Evolutionary conservation across 2,329 filamentous ascomycete genomes (phyloP), one percentile per base, ranked within the genome.

Genomic region (Microdochium nivale): DNA sequence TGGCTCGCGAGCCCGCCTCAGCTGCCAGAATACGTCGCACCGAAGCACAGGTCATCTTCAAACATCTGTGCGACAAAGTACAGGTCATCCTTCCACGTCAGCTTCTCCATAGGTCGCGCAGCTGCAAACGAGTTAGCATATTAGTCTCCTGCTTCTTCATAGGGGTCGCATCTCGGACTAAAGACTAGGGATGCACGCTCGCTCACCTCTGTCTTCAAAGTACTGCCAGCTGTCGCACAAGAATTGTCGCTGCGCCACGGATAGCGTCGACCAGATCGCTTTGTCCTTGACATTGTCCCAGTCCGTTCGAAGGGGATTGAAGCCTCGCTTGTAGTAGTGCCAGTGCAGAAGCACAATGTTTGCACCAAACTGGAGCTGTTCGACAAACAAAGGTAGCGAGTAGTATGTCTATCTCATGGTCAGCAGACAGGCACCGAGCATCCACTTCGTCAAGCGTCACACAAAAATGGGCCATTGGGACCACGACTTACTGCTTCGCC

Each of bases 41-140:
- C 9, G 3, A 44, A 7, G 13, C 5, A 44, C 74, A 74, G 77
- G 3, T 63, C 54, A 1, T 65, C 59, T 48, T 72, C 67, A 44
- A 75, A 75, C 64, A 77, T 71, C 50, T 75, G 72, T 8, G 70
- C 67, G 10, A 74, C 64, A 61, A 75, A 77, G 54, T 70, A 73
- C 1, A 71, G 59, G 7, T 73, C 67, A 19, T 74, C 60, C 19
- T 76, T 72, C 66, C 67, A 69, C 43, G 64, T 59, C 27, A 55
- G 48, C 1, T 53, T 54, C 50, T 37, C 40, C n/a, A 53, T 52
- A 35, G 47, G 44, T 1, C 46, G 23, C 5, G 53, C 25, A n/a
- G n/a, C 51, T 47, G 37, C 50, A 54, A 53, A 32, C n/a, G 52
- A 7, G 33, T n/a, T 24, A 46, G 2, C 40, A 49, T 32, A 51